These are phyloP conservation scores for Raffaelea arxii DNA, from an alignment of 2,329 filamentous ascomycete species.

Conservation along the genomic window DNA sequence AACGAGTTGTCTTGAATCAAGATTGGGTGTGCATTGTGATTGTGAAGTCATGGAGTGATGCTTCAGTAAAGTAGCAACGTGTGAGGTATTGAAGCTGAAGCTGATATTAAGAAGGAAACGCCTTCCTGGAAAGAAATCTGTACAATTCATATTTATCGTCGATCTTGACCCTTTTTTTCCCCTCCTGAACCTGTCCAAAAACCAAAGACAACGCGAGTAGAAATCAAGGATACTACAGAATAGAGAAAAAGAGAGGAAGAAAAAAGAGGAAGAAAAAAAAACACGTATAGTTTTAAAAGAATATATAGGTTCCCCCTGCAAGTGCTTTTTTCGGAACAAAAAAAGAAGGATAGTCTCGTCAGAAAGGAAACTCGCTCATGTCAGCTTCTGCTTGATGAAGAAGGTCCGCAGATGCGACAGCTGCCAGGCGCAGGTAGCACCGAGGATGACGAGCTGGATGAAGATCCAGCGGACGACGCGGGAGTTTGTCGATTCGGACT, in stretches of 20 bases:
- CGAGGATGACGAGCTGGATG: constrained; percentile 77
- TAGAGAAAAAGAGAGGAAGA: background rate
- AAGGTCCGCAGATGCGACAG: constrained; percentile 89
- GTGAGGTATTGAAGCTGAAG: too few species aligned
- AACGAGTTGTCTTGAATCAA: too few species aligned
- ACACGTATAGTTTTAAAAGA: too few species aligned
- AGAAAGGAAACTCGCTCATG: constrained; percentile 38
- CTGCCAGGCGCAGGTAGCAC: constrained; percentile 90
- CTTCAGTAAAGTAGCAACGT: too few species aligned
- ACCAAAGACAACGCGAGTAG: background rate
- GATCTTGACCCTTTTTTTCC: too few species aligned
- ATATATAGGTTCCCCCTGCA: too few species aligned
- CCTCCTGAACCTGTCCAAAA: too few species aligned
- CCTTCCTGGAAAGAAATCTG: too few species aligned
- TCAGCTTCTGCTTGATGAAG: constrained; percentile 99
- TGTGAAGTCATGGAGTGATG: too few species aligned
- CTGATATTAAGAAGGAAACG: background rate
- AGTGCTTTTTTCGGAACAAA: too few species aligned
- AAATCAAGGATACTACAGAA: background rate
- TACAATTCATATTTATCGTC: too few species aligned
- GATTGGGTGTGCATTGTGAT: too few species aligned
- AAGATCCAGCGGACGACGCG: constrained; percentile 91
- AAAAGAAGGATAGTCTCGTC: background rate
- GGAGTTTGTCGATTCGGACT: constrained; percentile 86
- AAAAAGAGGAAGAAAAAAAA: background rate